Percentiles rank a stretch among this genome's conserved stretches.
These are phyloP conservation scores for Fulvia fulva DNA, from an alignment of 2,329 filamentous ascomycete species.

Conservation along the genomic window DNA sequence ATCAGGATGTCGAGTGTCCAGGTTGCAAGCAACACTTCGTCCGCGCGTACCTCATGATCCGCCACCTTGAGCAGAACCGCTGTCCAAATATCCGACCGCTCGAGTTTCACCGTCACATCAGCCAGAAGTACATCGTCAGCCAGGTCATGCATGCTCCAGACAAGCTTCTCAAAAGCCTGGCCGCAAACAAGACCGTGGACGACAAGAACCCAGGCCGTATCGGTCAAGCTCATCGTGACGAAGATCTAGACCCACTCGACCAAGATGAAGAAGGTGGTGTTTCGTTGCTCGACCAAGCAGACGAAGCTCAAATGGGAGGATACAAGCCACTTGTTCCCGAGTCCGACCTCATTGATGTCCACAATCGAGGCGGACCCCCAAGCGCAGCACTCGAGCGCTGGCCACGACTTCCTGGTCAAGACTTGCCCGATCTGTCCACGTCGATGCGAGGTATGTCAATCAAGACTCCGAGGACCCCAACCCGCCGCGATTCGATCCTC, in stretches of 20 bases:
- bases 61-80: conserved; percentile 52
- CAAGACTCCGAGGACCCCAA: background rate
- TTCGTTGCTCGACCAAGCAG: conserved; percentile 14
- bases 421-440: background rate
- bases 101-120: conserved; percentile 47
- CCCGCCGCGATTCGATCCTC: background rate
- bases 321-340: conserved; percentile 16
- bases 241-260: conserved; percentile 45
- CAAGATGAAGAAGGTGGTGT: conserved; percentile 35
- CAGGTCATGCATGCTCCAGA: conserved; percentile 31
- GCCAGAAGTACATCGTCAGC: conserved; percentile 48
- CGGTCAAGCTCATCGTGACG: conserved; percentile 18
- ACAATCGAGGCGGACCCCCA: background rate
- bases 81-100: conserved; percentile 43
- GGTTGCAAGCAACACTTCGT: conserved; percentile 51
- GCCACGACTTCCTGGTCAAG: conserved; percentile 3
- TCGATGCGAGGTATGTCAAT: conserved; percentile 11
- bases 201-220: background rate
- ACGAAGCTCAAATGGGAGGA: conserved; percentile 20
- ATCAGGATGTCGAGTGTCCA: conserved; percentile 50
- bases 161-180: conserved; percentile 22
- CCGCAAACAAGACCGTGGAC: background rate
- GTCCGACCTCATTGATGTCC: conserved; percentile 8
- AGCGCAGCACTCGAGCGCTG: background rate
- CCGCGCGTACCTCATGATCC: conserved; percentile 47